These are phyloP conservation scores for Pseudocercospora musae DNA, from an alignment of 2,329 filamentous ascomycete genomes.

Conservation along the genomic window DNA sequence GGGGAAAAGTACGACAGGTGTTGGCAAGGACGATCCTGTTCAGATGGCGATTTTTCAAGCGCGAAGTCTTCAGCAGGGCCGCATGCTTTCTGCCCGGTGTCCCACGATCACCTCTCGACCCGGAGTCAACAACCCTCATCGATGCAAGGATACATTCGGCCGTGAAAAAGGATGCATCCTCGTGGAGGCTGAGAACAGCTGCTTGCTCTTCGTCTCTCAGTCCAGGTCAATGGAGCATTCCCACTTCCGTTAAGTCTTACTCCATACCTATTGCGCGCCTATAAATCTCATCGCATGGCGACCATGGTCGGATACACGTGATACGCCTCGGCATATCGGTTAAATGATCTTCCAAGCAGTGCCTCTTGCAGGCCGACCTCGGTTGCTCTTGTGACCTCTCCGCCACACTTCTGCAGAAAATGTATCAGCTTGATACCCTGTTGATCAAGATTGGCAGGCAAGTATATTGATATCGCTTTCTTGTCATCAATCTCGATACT, in stretches of 20 bases:
- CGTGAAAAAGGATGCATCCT: not conserved
- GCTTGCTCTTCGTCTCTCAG: not conserved
- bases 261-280: too few relatives aligned
- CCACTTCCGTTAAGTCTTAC: too few relatives aligned
- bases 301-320: not conserved
- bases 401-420: not conserved
- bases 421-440: not conserved
- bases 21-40: not conserved
- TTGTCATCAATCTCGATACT: not conserved
- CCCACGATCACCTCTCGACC: not conserved
- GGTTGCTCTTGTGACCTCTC: not conserved
- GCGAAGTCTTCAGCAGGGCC: too few relatives aligned
- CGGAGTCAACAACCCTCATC: not conserved
- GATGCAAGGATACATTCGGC: not conserved
- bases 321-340: not conserved
- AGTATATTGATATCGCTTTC: not conserved
- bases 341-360: not conserved
- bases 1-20: too few relatives aligned
- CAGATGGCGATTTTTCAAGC: not conserved
- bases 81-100: not conserved
- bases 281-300: too few relatives aligned
- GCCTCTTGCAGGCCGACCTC: not conserved
- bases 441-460: not conserved
- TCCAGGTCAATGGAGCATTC: too few relatives aligned
- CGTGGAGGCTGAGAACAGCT: not conserved